phyloP scores from a whole-genome alignment of 331 rosid genomes.

The Spiraea crenata region DNA sequence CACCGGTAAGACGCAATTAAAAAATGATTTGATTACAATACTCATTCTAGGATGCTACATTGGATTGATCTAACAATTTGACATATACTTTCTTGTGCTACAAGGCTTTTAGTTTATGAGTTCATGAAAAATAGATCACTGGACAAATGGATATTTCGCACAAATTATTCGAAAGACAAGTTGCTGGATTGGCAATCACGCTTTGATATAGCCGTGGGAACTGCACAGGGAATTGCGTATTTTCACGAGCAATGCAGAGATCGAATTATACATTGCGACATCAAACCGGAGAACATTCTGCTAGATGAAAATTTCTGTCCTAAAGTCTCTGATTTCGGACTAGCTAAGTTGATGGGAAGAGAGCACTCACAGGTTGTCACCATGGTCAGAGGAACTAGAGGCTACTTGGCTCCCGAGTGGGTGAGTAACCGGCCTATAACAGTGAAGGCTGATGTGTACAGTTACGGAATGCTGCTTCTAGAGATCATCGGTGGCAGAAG shows the following conservation, averaged over 20 bases:
- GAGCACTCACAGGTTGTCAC: slow-evolving; percentile 94
- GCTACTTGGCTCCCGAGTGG: slow-evolving; percentile 98
- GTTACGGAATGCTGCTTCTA: slow-evolving; percentile 90
- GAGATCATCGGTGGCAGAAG: slow-evolving; percentile 93
- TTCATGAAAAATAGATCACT: slow-evolving; percentile 89
- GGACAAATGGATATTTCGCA: slow-evolving; percentile 87
- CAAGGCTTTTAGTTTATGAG: slow-evolving; percentile 89
- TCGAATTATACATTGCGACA: slow-evolving; percentile 88
- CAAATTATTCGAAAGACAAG: slow-evolving; percentile 44
- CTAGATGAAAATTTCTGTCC: slow-evolving; percentile 85
- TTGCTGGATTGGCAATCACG: slow-evolving; percentile 78
- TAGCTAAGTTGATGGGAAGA: slow-evolving; percentile 93
- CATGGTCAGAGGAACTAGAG: slow-evolving; percentile 96
- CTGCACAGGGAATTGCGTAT: slow-evolving; percentile 91
- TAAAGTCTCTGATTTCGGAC: slow-evolving; percentile 90
- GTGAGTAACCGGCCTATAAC: slow-evolving; percentile 90
- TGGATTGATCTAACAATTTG: neutral
- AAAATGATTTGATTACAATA: neutral
- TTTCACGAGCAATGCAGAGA: slow-evolving; percentile 92
- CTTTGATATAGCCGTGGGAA: slow-evolving; percentile 55
- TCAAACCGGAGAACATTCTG: slow-evolving; percentile 85
- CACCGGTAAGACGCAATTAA: slow-evolving; percentile 44
- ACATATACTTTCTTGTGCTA: neutral
- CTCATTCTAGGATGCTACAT: neutral
- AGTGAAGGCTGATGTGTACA: slow-evolving; percentile 92